Conservation (phyloP, 2,329 filamentous ascomycete species). For the Sporothrix phasma region DNA sequence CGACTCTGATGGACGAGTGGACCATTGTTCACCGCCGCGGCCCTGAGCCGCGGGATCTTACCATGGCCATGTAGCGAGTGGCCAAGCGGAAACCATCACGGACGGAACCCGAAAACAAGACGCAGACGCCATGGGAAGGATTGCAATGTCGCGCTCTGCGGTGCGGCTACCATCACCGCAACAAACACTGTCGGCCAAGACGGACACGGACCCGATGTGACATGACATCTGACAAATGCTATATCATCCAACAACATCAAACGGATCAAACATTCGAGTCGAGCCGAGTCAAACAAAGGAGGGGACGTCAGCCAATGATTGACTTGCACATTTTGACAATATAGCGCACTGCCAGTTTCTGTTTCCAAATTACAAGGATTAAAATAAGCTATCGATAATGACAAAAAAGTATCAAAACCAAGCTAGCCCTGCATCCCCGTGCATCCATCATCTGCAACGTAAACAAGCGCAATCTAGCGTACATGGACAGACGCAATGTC, state of each 20-base stretch:
- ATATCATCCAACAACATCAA: neutral
- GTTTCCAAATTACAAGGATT: neutral
- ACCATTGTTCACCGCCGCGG: conserved; percentile 14
- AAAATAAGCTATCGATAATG: neutral
- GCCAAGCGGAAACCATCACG: neutral
- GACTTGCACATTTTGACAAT: neutral
- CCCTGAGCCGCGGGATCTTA: conserved; percentile 17
- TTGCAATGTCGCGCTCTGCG: neutral
- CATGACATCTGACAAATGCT: neutral
- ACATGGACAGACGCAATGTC: too few relatives aligned
- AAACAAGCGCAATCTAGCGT: neutral
- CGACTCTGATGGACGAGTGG: conserved; percentile 20
- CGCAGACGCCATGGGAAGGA: neutral
- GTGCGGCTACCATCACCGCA: too few relatives aligned
- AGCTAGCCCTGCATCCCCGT: too few relatives aligned
- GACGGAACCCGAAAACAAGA: too few relatives aligned
- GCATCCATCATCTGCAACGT: neutral
- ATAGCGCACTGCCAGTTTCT: neutral
- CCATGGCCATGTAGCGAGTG: conserved; percentile 13
- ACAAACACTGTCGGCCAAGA: neutral
- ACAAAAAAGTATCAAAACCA: neutral
- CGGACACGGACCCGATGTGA: neutral
- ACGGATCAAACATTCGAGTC: neutral
- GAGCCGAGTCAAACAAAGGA: neutral
- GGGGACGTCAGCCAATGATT: neutral